phyloP scores from a whole-genome alignment of 495 filamentous ascomycete species.

The Aspergillus hancockii region DNA sequence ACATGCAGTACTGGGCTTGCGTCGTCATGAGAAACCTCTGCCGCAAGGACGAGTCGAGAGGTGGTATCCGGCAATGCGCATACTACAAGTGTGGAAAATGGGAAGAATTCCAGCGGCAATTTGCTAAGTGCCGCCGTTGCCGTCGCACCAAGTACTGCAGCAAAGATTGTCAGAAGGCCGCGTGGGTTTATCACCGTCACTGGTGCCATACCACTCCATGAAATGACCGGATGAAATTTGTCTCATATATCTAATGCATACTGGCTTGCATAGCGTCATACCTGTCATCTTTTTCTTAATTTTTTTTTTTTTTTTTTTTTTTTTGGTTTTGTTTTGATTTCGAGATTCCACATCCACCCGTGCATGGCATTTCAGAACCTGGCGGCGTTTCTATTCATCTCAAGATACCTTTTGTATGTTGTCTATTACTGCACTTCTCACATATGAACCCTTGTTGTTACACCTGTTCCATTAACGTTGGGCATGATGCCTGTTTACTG shows the following conservation, averaged over 20 bases:
- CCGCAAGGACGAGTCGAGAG: constrained; percentile 91
- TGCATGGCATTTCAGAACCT: constrained; percentile 49
- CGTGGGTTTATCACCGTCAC: constrained; percentile 96
- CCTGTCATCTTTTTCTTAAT: constrained; percentile 21
- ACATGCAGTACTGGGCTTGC: constrained; percentile 99
- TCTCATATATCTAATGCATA: constrained; percentile 46
- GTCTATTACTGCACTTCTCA: constrained; percentile 21
- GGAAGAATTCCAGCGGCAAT: constrained; percentile 94
- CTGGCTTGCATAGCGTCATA: constrained; percentile 49
- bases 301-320: constrained; percentile 17
- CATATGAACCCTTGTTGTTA: constrained; percentile 13
- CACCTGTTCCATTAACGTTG: constrained; percentile 18
- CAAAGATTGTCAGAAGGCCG: constrained; percentile 98
- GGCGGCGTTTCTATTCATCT: constrained; percentile 45
- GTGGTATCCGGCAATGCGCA: constrained; percentile 93
- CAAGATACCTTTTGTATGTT: constrained; percentile 49
- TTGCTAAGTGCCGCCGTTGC: constrained; percentile 96
- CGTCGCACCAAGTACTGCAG: constrained; percentile 98
- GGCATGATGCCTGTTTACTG: constrained; percentile 23
- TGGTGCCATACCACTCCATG: constrained; percentile 84
- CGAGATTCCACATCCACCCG: constrained; percentile 34
- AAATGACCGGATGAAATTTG: constrained; percentile 35
- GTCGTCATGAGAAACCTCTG: constrained; percentile 99
- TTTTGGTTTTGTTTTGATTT: constrained; percentile 26
- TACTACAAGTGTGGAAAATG: constrained; percentile 98